A percentile compares a stretch with the other conserved stretches of the same genome.
These are phyloP conservation scores for Hortaea werneckii DNA, from an alignment of 2,329 filamentous ascomycete genomes.

Conservation along the genomic window DNA sequence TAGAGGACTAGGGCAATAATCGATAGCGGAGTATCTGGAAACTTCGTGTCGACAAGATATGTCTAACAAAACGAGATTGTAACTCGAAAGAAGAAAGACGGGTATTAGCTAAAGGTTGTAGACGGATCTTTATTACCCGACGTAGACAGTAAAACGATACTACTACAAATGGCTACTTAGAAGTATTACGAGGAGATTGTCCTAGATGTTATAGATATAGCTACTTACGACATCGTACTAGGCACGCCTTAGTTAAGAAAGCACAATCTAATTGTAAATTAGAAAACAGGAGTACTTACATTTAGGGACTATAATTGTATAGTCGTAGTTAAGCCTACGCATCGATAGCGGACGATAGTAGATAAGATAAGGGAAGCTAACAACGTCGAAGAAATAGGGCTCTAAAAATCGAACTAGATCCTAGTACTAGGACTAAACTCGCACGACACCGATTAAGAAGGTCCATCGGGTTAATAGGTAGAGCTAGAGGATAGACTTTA, in stretches of 20 bases:
- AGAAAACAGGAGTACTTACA: no score
- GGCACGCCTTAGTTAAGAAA: no score
- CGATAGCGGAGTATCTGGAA: constrained; percentile 7
- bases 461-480: constrained; percentile 5
- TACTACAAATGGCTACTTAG: constrained; percentile 2
- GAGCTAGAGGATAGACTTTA: constrained; percentile 2
- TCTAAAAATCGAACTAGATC: constrained; percentile 2
- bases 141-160: constrained; percentile 6
- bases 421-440: no score
- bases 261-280: no score
- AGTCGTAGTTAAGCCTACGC: no score
- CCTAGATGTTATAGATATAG: constrained; percentile 7
- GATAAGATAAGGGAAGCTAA: neutral
- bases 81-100: constrained; percentile 6
- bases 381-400: neutral
- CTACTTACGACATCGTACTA: constrained; percentile 7
- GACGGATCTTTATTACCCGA: constrained; percentile 5
- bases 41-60: constrained; percentile 4
- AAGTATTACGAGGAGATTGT: constrained; percentile 6
- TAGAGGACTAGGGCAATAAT: constrained; percentile 6
- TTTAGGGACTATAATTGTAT: no score
- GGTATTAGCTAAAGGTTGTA: constrained; percentile 6
- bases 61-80: constrained; percentile 4
- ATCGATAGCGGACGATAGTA: neutral
- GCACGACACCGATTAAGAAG: neutral